Evolutionary conservation across 768 basidiomycete species (phyloP), one percentile per base, ranked within the genome.

Genomic region (Lyophyllum atratum): DNA sequence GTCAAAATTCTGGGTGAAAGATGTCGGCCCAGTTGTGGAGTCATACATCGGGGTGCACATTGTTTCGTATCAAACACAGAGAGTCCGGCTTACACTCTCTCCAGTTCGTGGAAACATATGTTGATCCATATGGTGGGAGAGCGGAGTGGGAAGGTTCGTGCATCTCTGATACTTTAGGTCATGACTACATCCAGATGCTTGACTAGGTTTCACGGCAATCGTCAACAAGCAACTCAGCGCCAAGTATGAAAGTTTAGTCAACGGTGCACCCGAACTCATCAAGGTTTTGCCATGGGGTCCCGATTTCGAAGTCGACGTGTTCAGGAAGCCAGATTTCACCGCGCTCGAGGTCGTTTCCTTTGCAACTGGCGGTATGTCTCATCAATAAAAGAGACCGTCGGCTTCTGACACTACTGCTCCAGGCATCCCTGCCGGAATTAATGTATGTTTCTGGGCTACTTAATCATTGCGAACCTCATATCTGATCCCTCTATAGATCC

Each of bases 361-460:
- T 63, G 88, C 92, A 12, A 93, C 90, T 2, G 90, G 89, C 60
- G 91, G 92, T 89, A 63, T 63, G 77, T 53, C 8, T 45, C 12
- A 19, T 8, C 33, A 6, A 42, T 34, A 44, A 59, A 21, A 37
- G 12, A 37, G 3, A 37, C 17, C 24, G 50, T 10, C 8, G 17
- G 22, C 33, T 49, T 48, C 39, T n/a, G n/a, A n/a, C 37, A 42
- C 46, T 3, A 19, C 8, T n/a, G 4, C 25, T 21, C 8, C 17
- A 88, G 89, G 87, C n/a, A 92, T 93, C 53, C 92, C 93, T 19
- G 86, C 81, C 63, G 92, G 93, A 49, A 93, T 93, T 57, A 93
- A 94, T 68, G 88, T 90, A 66, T 59, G 82, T 65, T 53, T 37
- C 22, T 26, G 29, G 55, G 6, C 19, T 17, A 42, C 52, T 42